These are phyloP conservation scores for Solanum appendiculatum DNA, from an alignment of 257 asterid genomes.

Conservation along the genomic window DNA sequence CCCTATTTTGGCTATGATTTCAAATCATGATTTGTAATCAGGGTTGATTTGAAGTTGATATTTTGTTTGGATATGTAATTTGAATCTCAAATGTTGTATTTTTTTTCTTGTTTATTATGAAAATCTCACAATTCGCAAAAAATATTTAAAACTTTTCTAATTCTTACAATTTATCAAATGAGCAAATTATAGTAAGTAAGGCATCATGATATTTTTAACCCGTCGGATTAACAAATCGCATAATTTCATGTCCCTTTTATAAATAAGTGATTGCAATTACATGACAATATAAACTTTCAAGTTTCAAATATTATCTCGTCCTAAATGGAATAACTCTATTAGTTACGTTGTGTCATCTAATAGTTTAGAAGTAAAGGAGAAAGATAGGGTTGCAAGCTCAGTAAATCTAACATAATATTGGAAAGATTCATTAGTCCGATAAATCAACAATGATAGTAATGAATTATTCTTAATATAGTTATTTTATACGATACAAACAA, in stretches of 20 bases:
- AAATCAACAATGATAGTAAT: too few species aligned
- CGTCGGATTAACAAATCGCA: background rate
- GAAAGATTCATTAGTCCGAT: too few species aligned
- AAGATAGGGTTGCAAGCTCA: background rate
- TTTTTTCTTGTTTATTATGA: background rate
- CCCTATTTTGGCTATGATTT: background rate
- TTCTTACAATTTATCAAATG: background rate
- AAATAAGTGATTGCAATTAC: background rate
- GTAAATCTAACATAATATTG: too few species aligned
- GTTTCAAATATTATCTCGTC: background rate
- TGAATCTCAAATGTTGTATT: fast-evolving
- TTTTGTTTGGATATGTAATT: background rate
- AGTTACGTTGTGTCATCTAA: background rate
- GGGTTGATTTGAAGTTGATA: background rate
- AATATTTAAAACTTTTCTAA: background rate
- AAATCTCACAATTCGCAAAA: background rate
- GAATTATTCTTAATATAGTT: background rate
- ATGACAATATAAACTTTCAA: background rate
- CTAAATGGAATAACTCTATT: background rate
- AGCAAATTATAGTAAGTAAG: background rate
- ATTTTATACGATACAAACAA: background rate
- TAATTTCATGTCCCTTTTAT: background rate
- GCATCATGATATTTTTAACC: too few species aligned
- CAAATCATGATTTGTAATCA: too few species aligned
- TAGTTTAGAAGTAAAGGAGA: background rate